phyloP scores from a whole-genome alignment of 2,329 filamentous ascomycete genomes.

The Rhytidhysteron rufulum region DNA sequence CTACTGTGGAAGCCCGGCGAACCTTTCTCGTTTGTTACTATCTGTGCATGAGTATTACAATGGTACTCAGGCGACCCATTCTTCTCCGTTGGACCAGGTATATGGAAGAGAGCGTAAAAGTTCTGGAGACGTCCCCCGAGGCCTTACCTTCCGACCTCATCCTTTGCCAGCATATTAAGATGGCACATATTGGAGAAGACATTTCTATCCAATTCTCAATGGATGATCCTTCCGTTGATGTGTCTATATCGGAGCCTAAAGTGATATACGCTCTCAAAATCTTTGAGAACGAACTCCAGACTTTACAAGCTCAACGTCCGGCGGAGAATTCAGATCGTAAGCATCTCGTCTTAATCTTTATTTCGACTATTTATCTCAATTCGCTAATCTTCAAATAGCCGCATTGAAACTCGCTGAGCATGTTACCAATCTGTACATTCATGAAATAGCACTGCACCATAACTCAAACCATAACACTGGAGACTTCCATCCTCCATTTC shows the following conservation, averaged over 20 bases:
- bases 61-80: conserved; percentile 56
- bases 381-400: conserved; percentile 19
- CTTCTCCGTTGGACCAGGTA: conserved; percentile 60
- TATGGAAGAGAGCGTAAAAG: conserved; percentile 59
- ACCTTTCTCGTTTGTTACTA: conserved; percentile 62
- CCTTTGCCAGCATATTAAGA: conserved; percentile 55
- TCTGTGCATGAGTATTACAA: conserved; percentile 54
- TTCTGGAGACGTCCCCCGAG: conserved; percentile 54
- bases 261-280: conserved; percentile 53
- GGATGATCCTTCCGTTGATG: conserved; percentile 49
- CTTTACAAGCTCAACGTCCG: conserved; percentile 43
- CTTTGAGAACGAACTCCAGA: conserved; percentile 49
- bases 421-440: conserved; percentile 47
- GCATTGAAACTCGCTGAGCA: conserved; percentile 44
- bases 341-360: conserved; percentile 6
- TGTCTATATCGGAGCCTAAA: conserved; percentile 53
- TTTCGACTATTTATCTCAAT: neutral
- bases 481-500: conserved; percentile 45
- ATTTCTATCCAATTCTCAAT: conserved; percentile 55
- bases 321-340: conserved; percentile 33
- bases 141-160: conserved; percentile 54
- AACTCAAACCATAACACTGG: conserved; percentile 37
- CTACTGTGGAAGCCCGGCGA: conserved; percentile 54
- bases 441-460: conserved; percentile 49
- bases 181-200: conserved; percentile 57